Evolutionary conservation across 225 moss, liverwort and hornwort genomes (phyloP).

Genomic region (Pleurozium schreberi): DNA sequence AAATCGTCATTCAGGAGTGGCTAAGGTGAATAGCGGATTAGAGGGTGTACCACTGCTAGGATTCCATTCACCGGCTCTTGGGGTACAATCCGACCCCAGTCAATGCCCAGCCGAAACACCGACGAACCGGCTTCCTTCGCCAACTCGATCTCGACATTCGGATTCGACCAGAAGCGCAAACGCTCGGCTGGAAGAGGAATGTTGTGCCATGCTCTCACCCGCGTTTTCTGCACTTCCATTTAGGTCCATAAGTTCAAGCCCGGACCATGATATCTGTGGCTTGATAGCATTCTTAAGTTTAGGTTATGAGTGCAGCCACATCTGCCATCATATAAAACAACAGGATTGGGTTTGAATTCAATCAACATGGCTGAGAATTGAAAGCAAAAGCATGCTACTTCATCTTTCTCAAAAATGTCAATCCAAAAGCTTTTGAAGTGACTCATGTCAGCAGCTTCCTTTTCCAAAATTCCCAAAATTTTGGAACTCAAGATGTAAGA

Average conservation of each 20-base stretch:
- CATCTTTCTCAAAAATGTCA: not conserved
- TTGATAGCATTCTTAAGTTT: not conserved
- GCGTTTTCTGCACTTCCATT: conserved; percentile 32
- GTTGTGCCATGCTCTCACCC: conserved; percentile 89
- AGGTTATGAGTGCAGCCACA: not conserved
- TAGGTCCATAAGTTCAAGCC: not conserved
- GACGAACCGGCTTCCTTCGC: conserved; percentile 58
- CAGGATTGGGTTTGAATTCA: not conserved
- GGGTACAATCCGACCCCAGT: conserved; percentile 88
- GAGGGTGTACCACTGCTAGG: conserved; percentile 26
- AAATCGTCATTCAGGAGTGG: not conserved
- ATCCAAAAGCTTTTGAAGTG: not conserved
- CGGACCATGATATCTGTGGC: not conserved
- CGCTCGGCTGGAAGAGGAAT: conserved; percentile 64
- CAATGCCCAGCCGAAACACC: conserved; percentile 86
- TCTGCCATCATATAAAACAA: not conserved
- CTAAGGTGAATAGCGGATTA: not conserved
- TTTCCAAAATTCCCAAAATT: not conserved
- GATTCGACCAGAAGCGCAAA: conserved; percentile 77
- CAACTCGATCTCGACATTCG: conserved; percentile 64
- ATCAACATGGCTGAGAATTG: not conserved
- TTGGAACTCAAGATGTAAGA: not conserved
- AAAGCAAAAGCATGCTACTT: not conserved
- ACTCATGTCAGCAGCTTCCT: not conserved
- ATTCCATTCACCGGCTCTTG: conserved; percentile 67